Percentiles rank a stretch among this genome's conserved stretches.
phyloP scores from a whole-genome alignment of 352 stramenopile genomes.

The Globisporangium nunn region DNA sequence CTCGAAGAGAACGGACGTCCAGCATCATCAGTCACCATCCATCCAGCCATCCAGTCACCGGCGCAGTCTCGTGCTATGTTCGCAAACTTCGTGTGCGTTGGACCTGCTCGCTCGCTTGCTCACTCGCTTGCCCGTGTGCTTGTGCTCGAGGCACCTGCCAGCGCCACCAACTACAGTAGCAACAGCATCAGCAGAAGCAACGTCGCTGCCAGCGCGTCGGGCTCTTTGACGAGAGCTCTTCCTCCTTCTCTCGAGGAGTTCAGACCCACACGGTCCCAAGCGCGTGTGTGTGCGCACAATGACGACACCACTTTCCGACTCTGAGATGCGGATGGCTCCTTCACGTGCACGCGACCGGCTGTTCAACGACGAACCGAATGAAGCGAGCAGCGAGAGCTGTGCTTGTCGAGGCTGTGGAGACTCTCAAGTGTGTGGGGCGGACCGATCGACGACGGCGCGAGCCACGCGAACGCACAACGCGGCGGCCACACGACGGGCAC shows the following conservation, averaged over 20 bases:
- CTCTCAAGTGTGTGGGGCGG: background rate
- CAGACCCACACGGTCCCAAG: background rate
- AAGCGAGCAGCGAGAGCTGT: background rate
- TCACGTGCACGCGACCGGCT: background rate
- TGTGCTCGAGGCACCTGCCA: background rate
- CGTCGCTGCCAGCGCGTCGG: background rate
- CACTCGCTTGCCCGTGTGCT: background rate
- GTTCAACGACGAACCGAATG: background rate
- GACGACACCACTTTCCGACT: background rate
- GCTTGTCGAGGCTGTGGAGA: background rate
- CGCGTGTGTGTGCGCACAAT: background rate
- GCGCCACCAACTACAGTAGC: background rate
- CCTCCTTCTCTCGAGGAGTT: background rate
- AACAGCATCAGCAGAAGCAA: background rate
- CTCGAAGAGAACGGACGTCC: too few relatives aligned
- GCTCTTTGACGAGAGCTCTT: background rate
- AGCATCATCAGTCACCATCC: background rate
- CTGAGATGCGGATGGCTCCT: background rate
- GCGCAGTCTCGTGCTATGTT: background rate
- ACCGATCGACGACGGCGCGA: background rate
- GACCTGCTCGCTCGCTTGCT: too few relatives aligned
- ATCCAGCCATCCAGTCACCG: background rate
- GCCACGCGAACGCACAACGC: background rate
- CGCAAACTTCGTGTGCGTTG: background rate
- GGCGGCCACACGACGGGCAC: background rate